Evolutionary conservation across 2,329 filamentous ascomycete species (phyloP), one percentile per base, ranked within the genome.

Genomic region (Trichoderma hamatum): DNA sequence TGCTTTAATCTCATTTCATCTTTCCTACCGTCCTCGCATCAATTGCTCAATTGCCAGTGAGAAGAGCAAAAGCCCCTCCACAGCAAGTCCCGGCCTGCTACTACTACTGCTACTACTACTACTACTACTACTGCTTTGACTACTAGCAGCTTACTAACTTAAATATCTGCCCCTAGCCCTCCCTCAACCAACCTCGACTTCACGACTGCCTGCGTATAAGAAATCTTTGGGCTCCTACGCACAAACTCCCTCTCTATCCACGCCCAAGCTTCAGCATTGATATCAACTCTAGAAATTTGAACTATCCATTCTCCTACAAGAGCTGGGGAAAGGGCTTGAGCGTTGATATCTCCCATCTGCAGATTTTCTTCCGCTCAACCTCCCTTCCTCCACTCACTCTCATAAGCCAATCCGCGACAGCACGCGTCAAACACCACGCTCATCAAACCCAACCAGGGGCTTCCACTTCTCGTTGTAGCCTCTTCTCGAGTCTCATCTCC

Each of bases 71-170:
- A 13, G 14, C 34, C 60, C 32, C 21, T 28, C 10, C 24, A n/a
- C 30, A 24, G 11, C 3, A 36, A 9, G 30, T 28, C 43, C 24
- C 60, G 24, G 16, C 30, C 49, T 34, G 30, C 43, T 34, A 5
- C n/a, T 36, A 19, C 43, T 14, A 36, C 14, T 49, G 21, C 11
- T 49, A 24, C 46, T 21, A 21, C n/a, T n/a, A n/a, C 49, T 34
- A 21, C 43, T 34, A 5, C n/a, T 36, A 19, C 43, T 14, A 36
- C 14, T 49, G 21, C 11, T 49, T n/a, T 21, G 11, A 13, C n/a
- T 21, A 21, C 46, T 49, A 39, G 61, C 61, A 63, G 30, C 61
- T 64, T 64, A 64, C 61, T 52, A 39, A 64, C 26, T 32, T 26
- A 34, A 30, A 26, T n/a, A 54, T 21, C 61, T 28, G 32, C 32